Evolutionary conservation across 768 basidiomycete species (phyloP).

Genomic region (Boletales sp.): DNA sequence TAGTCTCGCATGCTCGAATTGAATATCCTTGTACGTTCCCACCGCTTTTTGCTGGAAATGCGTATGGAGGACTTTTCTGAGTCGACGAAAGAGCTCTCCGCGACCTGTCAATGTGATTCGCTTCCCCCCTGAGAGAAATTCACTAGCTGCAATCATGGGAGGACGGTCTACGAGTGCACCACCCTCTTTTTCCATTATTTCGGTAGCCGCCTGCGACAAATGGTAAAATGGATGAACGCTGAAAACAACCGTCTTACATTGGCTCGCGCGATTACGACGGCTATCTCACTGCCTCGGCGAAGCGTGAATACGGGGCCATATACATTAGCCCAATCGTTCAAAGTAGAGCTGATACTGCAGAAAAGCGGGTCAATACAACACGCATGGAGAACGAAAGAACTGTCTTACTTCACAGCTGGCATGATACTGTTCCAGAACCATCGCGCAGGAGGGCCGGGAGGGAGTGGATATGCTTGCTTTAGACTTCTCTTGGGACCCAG

Average conservation of each 20-base stretch:
- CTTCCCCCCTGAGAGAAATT: constrained; percentile 54
- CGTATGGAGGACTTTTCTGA: constrained; percentile 50
- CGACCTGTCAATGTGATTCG: constrained; percentile 45
- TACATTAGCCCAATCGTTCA: constrained; percentile 50
- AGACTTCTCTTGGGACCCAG: not conserved
- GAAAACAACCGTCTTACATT: constrained; percentile 8
- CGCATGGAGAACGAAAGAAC: not conserved
- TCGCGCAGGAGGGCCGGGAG: constrained; percentile 13
- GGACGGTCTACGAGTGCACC: constrained; percentile 50
- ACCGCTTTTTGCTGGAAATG: constrained; percentile 51
- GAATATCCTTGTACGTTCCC: constrained; percentile 40
- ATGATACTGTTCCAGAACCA: constrained; percentile 8
- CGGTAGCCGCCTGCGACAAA: constrained; percentile 43
- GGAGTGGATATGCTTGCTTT: constrained; percentile 9
- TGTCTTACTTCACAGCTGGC: constrained; percentile 9
- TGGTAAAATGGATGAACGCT: not conserved
- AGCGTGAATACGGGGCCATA: constrained; percentile 60
- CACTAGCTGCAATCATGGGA: constrained; percentile 47
- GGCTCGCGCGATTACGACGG: constrained; percentile 17
- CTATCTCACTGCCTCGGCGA: constrained; percentile 38
- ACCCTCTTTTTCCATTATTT: constrained; percentile 63
- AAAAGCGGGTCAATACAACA: not conserved
- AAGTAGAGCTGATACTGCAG: constrained; percentile 23
- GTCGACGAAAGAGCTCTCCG: constrained; percentile 53
- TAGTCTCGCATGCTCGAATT: constrained; percentile 32